These are phyloP conservation scores for Coemansia guatemalensis DNA, from an alignment of 192 early-diverging fungal genomes.

Conservation along the genomic window DNA sequence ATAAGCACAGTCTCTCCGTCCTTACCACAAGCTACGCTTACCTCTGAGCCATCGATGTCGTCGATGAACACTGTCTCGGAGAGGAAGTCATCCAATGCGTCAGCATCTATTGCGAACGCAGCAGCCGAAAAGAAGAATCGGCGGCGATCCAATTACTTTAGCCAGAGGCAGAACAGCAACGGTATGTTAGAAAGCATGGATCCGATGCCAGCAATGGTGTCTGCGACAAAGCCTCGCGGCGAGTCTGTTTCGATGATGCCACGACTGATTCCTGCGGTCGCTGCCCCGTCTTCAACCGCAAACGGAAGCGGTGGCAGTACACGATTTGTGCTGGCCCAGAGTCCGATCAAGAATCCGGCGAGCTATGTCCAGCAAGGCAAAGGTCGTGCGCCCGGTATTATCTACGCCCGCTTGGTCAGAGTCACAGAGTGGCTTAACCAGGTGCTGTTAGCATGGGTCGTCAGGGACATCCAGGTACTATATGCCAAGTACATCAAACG, in stretches of 20 bases:
- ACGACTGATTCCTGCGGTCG: slow-evolving; percentile 23
- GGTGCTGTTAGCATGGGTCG: slow-evolving; percentile 53
- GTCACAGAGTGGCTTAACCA: slow-evolving; percentile 52
- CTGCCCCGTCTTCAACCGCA: slow-evolving; percentile 2
- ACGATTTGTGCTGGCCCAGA: slow-evolving; percentile 47
- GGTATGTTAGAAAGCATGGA: slow-evolving; percentile 8
- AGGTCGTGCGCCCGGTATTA: slow-evolving; percentile 47
- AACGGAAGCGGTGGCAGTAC: slow-evolving; percentile 4
- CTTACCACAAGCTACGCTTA: slow-evolving; percentile 29
- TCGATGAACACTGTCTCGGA: slow-evolving; percentile 30
- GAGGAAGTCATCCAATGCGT: slow-evolving; percentile 47
- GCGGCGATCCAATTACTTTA: slow-evolving; percentile 52
- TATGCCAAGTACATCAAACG: slow-evolving; percentile 56
- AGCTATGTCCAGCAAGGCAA: slow-evolving; percentile 46
- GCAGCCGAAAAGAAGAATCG: slow-evolving; percentile 40
- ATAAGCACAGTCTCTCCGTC: slow-evolving; percentile 27
- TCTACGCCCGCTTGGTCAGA: slow-evolving; percentile 49
- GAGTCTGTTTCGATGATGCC: slow-evolving; percentile 45
- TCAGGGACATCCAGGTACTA: slow-evolving; percentile 52
- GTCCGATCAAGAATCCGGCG: slow-evolving; percentile 47
- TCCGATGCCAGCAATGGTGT: slow-evolving; percentile 17
- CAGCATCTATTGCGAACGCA: slow-evolving; percentile 17
- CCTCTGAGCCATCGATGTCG: slow-evolving; percentile 34
- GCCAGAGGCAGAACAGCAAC: slow-evolving; percentile 41
- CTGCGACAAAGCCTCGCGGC: slow-evolving; percentile 25